Base-by-base conservation (phyloP, 371 early-diverging fungal genomes). In the Homolaphlyctis polyrhiza region DNA sequence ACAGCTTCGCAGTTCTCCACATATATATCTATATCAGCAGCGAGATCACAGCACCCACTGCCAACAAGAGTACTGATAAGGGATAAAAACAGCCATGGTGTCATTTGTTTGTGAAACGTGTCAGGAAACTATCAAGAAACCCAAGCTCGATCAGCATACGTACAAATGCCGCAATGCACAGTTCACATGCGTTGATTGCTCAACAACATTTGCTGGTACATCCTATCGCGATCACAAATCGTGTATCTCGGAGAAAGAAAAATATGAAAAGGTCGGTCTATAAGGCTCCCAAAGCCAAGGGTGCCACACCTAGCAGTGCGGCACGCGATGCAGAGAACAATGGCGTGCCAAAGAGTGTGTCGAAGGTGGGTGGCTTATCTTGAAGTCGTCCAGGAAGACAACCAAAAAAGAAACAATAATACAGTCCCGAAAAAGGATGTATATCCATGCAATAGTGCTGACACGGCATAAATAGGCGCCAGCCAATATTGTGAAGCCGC, bases 111-210 rank as follows among this genome's bases (percentile, higher is more conserved):
- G 96, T 74, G 91, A 94, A 71, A 76, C 74, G 51, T 96, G 96
- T 76, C 91, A 92, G 64, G 91, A 93, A 70, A 89, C 92, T 45
- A 77, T 95, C 21, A 96, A 94, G 76, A 95, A 95, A 79, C 87
- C 91, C 57, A 95, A 95, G 73, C 82, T 93, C 25, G 92, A 91
- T 63, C 82, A 79, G 63, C 97, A 95, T 72, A 74, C 75, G 45
- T 69, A 77, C 67, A 87, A 92, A n/a, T 96, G 97, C 77, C 84
- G 79, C 57, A 63, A 84, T 43, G 90, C 94, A 28, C 82, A 87
- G 48, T 94, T 89, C 73, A 85, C 91, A 27, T 95, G 95, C 77
- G 86, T 95, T 60, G 96, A 96, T 73, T 96, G 97, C 73, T 84
- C 85, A 3, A 84, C 77, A n/a, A 90, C 91, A 43, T 96, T 96